These are phyloP conservation scores for Allium sativum DNA, from an alignment of 106 monocot genomes.

Conservation along the genomic window DNA sequence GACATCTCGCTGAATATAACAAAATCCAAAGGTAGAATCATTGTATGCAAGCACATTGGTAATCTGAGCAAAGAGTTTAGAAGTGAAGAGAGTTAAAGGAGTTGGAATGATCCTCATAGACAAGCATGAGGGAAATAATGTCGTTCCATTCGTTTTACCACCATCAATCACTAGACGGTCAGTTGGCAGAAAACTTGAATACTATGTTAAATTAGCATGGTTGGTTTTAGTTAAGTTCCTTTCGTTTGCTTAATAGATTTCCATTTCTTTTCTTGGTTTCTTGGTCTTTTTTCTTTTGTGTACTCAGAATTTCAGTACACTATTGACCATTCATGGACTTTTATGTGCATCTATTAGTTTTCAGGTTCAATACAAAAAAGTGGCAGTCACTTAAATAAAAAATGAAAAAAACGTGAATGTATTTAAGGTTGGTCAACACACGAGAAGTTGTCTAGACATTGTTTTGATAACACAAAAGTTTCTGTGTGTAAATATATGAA, in stretches of 20 bases:
- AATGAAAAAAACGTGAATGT: no score
- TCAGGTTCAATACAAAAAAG: no score
- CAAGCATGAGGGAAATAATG: constrained; percentile 51
- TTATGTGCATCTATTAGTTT: no score
- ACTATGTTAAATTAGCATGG: constrained; percentile 70
- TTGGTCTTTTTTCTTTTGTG: background rate
- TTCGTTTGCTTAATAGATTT: background rate
- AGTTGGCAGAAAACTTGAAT: constrained; percentile 42
- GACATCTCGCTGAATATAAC: constrained; percentile 77
- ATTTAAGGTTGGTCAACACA: no score
- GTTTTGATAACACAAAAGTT: no score
- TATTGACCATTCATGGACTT: no score
- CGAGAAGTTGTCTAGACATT: no score
- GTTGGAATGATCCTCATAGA: constrained; percentile 88
- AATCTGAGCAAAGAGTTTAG: constrained; percentile 43
- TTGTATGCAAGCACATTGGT: constrained; percentile 56
- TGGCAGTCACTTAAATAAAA: no score
- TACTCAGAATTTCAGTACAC: constrained; percentile 44
- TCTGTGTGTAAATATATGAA: no score
- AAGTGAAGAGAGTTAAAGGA: constrained; percentile 61
- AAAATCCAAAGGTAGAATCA: constrained; percentile 57
- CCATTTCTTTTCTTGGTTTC: background rate
- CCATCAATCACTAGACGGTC: constrained; percentile 35
- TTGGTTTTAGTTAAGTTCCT: constrained; percentile 7
- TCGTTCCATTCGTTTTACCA: constrained; percentile 59